Conservation (phyloP, 2,329 filamentous ascomycete genomes). For the Fusarium foetens region DNA sequence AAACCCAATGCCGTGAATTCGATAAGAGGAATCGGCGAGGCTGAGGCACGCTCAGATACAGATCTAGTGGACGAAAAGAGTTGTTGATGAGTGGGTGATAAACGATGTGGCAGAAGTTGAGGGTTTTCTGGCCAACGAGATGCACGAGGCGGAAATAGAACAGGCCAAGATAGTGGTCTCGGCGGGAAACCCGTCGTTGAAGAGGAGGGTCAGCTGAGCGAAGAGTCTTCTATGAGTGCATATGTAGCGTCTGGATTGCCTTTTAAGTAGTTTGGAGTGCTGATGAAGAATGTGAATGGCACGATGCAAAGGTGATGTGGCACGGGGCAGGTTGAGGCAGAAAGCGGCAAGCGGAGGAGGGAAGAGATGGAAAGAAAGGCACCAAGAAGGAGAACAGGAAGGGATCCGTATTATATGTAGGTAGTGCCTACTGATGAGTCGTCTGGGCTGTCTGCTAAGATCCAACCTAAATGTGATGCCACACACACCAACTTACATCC, state of each 20-base stretch:
- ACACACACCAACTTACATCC: constrained; percentile 28
- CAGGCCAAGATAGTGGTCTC: constrained; percentile 17
- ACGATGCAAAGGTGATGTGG: not conserved
- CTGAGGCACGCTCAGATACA: constrained; percentile 5
- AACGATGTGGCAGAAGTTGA: constrained; percentile 19
- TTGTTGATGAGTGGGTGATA: constrained; percentile 1
- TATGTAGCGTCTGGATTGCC: constrained; percentile 15
- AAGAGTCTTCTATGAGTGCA: constrained; percentile 21
- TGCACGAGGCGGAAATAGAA: constrained; percentile 19
- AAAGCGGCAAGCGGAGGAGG: not conserved
- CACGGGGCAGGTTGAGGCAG: constrained; percentile 7
- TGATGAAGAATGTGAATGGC: constrained; percentile 18
- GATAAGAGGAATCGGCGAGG: constrained; percentile 3
- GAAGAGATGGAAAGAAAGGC: constrained; percentile 5
- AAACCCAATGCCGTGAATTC: constrained; percentile 19
- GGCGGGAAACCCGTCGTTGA: constrained; percentile 20
- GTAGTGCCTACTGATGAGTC: constrained; percentile 3
- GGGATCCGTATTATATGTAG: constrained; percentile 26
- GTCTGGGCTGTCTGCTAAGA: constrained; percentile 20
- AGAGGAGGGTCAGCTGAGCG: constrained; percentile 32
- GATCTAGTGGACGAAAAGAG: constrained; percentile 14
- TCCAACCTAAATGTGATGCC: constrained; percentile 32
- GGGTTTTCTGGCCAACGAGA: constrained; percentile 24
- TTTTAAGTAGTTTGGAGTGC: constrained; percentile 22
- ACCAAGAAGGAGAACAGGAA: constrained; percentile 5